Conservation (phyloP, 805 yeast species). For the Candida chauliodis region DNA sequence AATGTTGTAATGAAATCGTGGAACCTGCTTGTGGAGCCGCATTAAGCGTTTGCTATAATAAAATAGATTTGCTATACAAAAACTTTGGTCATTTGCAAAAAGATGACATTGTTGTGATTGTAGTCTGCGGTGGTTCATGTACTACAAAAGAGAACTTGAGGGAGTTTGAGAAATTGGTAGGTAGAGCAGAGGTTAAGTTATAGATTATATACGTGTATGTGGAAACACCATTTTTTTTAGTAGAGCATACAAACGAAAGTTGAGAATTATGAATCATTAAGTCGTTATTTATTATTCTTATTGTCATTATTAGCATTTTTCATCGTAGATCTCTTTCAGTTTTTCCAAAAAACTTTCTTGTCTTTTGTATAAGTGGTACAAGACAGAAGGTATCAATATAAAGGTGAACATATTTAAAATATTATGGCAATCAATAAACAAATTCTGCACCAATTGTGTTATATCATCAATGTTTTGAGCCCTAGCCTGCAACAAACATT, state of each 20-base stretch:
- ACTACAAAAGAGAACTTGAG: constrained; percentile 10
- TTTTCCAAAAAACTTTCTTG: neutral
- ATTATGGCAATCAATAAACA: neutral
- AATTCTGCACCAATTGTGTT: neutral
- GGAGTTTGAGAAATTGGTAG: constrained; percentile 8
- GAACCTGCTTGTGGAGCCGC: constrained; percentile 80
- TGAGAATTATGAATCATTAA: neutral
- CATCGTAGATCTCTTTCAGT: neutral
- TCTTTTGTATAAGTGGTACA: neutral
- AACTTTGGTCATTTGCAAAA: constrained; percentile 22
- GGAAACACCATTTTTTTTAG: neutral
- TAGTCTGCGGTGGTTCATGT: constrained; percentile 50
- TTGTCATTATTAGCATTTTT: neutral
- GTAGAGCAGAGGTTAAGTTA: constrained; percentile 11
- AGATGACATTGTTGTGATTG: constrained; percentile 47
- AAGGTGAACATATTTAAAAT: constrained; percentile 1
- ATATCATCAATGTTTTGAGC: neutral
- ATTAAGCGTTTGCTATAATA: constrained; percentile 47
- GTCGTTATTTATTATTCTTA: neutral
- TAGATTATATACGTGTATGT: neutral
- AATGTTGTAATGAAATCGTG: constrained; percentile 48
- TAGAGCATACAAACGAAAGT: too few relatives aligned
- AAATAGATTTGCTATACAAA: constrained; percentile 23
- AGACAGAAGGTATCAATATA: neutral
- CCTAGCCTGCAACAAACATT: neutral